These are phyloP conservation scores for Geranium brycei DNA, from an alignment of 345 rosid species.

Conservation along the genomic window DNA sequence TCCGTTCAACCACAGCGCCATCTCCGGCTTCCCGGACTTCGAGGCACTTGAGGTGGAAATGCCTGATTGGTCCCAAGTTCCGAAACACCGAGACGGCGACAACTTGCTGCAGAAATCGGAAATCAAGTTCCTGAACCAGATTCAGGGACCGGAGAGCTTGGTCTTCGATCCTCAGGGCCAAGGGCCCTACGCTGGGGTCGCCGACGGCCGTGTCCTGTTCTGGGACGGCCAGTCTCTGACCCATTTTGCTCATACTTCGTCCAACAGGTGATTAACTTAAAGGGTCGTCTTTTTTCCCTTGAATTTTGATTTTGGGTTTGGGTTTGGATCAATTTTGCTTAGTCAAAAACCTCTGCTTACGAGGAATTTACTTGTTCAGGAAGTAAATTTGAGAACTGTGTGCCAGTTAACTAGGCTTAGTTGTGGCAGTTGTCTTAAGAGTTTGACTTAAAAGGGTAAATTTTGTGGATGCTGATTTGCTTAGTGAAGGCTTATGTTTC, in stretches of 20 bases:
- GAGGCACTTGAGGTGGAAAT: slow-evolving; percentile 26
- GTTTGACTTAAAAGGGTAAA: too few species aligned
- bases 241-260: slow-evolving; percentile 73
- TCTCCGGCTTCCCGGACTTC: slow-evolving; percentile 57
- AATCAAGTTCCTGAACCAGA: slow-evolving; percentile 52
- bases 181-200: slow-evolving; percentile 90
- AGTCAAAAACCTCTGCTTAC: neutral
- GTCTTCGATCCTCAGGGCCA: slow-evolving; percentile 77
- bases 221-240: slow-evolving; percentile 63
- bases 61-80: slow-evolving; percentile 39
- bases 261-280: slow-evolving; percentile 33
- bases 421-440: too few species aligned
- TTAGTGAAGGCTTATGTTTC: too few species aligned
- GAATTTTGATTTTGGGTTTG: neutral
- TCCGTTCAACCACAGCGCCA: slow-evolving; percentile 64
- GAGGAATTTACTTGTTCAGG: too few species aligned
- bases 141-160: slow-evolving; percentile 94
- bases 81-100: slow-evolving; percentile 29
- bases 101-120: slow-evolving; percentile 66
- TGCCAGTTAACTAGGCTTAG: too few species aligned
- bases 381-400: too few species aligned
- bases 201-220: slow-evolving; percentile 73
- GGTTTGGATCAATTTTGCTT: neutral
- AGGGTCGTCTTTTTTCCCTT: neutral
- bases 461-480: too few species aligned